These are phyloP conservation scores for Cylindrodendrum hubeiense DNA, from an alignment of 2,329 filamentous ascomycete genomes.

Conservation along the genomic window DNA sequence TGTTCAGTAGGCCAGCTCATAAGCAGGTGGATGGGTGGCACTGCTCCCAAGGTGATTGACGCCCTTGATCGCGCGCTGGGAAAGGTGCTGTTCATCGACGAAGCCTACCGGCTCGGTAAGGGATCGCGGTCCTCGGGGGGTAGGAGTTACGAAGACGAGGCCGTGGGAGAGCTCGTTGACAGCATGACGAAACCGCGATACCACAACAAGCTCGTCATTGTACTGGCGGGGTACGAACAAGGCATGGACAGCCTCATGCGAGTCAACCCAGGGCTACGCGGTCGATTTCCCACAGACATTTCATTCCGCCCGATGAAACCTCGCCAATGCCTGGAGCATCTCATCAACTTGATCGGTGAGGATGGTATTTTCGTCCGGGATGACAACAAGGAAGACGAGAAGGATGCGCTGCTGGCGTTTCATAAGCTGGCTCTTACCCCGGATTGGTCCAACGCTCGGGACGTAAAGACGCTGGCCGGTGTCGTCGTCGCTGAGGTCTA, in stretches of 20 bases:
- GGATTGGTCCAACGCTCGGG: background rate
- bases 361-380: background rate
- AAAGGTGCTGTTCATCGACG: slow-evolving; percentile 60
- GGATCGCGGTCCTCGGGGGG: slow-evolving; percentile 52
- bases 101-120: background rate
- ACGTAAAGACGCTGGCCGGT: background rate
- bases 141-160: slow-evolving; percentile 8
- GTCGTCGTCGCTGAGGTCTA: background rate
- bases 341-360: background rate
- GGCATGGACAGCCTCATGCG: slow-evolving; percentile 13
- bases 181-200: slow-evolving; percentile 20
- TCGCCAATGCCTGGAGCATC: background rate
- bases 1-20: slow-evolving; percentile 74
- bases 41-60: slow-evolving; percentile 68
- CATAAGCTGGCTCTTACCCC: background rate
- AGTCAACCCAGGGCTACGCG: background rate
- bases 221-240: slow-evolving; percentile 21
- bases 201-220: slow-evolving; percentile 22
- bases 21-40: slow-evolving; percentile 74
- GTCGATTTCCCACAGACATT: background rate
- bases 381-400: background rate
- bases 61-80: slow-evolving; percentile 70
- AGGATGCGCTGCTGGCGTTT: background rate
- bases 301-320: background rate
- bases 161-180: slow-evolving; percentile 16